These are phyloP conservation scores for Coccomyxa subellipsoidea DNA, from an alignment of 163 green algal species.

Conservation along the genomic window DNA sequence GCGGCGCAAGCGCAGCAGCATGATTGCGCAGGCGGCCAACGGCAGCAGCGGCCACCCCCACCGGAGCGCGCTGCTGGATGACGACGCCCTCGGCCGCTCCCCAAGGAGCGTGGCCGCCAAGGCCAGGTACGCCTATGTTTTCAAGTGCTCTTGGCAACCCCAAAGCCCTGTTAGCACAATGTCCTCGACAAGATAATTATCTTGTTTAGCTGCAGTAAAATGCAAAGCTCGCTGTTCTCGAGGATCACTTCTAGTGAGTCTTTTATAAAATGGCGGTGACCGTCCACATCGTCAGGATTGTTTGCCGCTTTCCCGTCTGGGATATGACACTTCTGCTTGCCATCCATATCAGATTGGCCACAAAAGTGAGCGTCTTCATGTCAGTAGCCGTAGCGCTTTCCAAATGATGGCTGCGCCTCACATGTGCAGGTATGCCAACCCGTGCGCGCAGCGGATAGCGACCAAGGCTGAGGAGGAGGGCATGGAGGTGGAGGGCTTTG, in stretches of 20 bases:
- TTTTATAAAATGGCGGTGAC: too few species aligned
- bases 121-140: background rate
- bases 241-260: too few species aligned
- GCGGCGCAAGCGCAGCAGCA: background rate
- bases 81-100: background rate
- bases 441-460: background rate
- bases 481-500: background rate
- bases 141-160: too few species aligned
- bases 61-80: background rate
- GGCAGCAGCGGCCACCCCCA: background rate
- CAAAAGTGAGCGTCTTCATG: background rate
- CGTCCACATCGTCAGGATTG: too few species aligned
- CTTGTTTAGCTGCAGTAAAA: too few species aligned
- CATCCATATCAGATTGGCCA: background rate
- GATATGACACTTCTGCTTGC: too few species aligned
- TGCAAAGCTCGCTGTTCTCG: too few species aligned
- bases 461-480: background rate
- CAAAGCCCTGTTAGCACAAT: background rate
- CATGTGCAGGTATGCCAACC: background rate
- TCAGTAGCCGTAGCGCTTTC: background rate
- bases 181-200: too few species aligned
- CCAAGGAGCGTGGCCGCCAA: background rate
- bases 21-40: background rate
- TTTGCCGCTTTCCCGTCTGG: too few species aligned
- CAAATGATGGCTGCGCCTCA: background rate